These are phyloP conservation scores for Pythium aquatile DNA, from an alignment of 352 stramenopile genomes.

Conservation along the genomic window DNA sequence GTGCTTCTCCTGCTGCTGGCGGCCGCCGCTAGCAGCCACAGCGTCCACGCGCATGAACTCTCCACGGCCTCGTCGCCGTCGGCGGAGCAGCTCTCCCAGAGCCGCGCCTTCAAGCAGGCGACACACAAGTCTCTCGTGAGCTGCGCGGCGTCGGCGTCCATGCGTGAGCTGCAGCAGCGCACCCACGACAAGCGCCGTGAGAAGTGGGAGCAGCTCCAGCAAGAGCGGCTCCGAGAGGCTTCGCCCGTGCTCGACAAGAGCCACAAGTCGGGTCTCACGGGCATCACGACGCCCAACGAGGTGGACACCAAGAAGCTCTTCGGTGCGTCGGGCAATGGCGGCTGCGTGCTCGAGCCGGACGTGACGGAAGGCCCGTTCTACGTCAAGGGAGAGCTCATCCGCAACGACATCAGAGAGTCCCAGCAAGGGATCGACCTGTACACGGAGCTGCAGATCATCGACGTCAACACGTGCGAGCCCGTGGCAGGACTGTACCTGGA, in stretches of 20 bases:
- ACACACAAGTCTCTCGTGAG: not conserved
- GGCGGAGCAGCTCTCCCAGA: not conserved
- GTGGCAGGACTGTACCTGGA: constrained; percentile 13
- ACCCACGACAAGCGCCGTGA: not conserved
- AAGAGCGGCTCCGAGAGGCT: not conserved
- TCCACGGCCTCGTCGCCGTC: not conserved
- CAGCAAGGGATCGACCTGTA: constrained; percentile 17
- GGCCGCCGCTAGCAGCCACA: not conserved
- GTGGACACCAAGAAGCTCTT: constrained; percentile 6
- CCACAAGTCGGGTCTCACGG: constrained; percentile 10
- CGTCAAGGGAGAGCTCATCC: constrained; percentile 11
- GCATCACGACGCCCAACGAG: not conserved
- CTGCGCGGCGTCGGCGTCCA: not conserved
- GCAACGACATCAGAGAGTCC: constrained; percentile 19
- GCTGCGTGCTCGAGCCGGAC: constrained; percentile 17
- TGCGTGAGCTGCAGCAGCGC: constrained; percentile 8
- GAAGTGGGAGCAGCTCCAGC: constrained; percentile 9
- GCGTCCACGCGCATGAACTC: not conserved
- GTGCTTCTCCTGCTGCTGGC: constrained; percentile 16
- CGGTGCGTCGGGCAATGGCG: not conserved
- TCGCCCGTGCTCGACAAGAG: constrained; percentile 11
- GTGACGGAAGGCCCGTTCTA: constrained; percentile 20
- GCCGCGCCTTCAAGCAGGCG: constrained; percentile 13
- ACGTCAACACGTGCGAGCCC: constrained; percentile 20
- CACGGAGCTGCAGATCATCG: constrained; percentile 19